Percentiles rank a stretch among this genome's conserved stretches.
Evolutionary conservation across 2,329 filamentous ascomycete genomes (phyloP).

Genomic region (Colletotrichum falcatum): DNA sequence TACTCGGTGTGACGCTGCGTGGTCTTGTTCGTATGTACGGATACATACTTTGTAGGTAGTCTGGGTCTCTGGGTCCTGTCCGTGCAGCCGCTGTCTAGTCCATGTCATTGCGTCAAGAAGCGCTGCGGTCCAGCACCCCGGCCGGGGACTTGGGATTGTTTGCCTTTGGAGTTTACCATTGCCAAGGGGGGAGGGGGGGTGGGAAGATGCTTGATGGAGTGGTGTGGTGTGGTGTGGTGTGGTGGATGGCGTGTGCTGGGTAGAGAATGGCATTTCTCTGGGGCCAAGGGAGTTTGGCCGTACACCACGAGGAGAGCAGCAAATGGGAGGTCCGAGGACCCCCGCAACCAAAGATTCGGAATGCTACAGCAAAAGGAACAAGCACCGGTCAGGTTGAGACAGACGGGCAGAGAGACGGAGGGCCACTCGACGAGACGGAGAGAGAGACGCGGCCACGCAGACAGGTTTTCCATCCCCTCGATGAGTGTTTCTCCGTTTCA

Average conservation of each 20-base stretch:
- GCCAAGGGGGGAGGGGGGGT: neutral
- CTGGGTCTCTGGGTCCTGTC: conserved; percentile 14
- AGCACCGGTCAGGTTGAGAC: neutral
- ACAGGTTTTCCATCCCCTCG: neutral
- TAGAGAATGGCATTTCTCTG: neutral
- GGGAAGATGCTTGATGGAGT: no score
- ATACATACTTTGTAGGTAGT: no score
- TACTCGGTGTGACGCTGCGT: neutral
- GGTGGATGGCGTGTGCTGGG: neutral
- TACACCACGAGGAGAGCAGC: no score
- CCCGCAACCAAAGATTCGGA: neutral
- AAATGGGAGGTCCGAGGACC: neutral
- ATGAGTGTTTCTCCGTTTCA: conserved; percentile 37
- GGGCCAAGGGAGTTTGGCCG: conserved; percentile 1
- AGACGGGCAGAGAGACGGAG: neutral
- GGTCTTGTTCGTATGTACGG: neutral
- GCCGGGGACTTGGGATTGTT: neutral
- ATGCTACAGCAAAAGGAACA: conserved; percentile 1
- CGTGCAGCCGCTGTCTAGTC: conserved; percentile 36
- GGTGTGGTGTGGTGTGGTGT: neutral
- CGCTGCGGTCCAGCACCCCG: conserved; percentile 7
- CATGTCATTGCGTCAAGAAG: conserved; percentile 38
- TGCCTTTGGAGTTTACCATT: neutral
- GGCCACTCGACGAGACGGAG: no score
- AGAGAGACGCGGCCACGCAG: no score